Conservation (phyloP, 2,329 filamentous ascomycete genomes). For the Mycogone perniciosa region DNA sequence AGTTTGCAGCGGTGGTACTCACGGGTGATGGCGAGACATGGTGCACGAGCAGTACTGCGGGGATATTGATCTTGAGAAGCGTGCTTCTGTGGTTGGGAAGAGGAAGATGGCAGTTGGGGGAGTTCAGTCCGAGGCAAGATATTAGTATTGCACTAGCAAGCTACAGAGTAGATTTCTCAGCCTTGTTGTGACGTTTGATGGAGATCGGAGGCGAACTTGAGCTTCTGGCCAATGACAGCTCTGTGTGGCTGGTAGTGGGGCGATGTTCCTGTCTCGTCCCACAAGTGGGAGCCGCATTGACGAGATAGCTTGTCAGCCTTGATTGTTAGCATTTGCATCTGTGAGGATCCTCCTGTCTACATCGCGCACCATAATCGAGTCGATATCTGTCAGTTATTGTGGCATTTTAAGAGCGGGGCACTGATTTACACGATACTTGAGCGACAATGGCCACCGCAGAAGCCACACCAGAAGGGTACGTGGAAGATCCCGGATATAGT, state of each 20-base stretch:
- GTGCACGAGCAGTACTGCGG: constrained; percentile 20
- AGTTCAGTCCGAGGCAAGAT: neutral
- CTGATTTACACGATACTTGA: too few relatives aligned
- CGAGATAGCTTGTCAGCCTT: constrained; percentile 20
- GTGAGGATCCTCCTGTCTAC: too few relatives aligned
- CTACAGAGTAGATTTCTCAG: constrained; percentile 36
- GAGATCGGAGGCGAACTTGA: neutral
- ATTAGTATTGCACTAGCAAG: constrained; percentile 8
- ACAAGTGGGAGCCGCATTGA: too few relatives aligned
- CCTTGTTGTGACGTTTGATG: constrained; percentile 31
- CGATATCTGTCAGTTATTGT: neutral
- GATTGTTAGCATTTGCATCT: constrained; percentile 14
- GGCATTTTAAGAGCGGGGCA: too few relatives aligned
- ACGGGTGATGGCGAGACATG: constrained; percentile 95
- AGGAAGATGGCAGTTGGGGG: constrained; percentile 1
- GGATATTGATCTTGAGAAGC: constrained; percentile 5
- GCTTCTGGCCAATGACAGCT: constrained; percentile 1
- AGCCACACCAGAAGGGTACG: neutral
- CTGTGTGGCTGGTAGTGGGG: constrained; percentile 8
- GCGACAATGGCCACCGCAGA: too few relatives aligned
- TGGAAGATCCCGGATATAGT: too few relatives aligned
- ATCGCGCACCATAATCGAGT: neutral
- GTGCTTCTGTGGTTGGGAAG: neutral
- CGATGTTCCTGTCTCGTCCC: neutral
- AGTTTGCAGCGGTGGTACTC: constrained; percentile 32